Base-by-base conservation (phyloP, 352 stramenopile genomes). In the Pythium periplocum region DNA sequence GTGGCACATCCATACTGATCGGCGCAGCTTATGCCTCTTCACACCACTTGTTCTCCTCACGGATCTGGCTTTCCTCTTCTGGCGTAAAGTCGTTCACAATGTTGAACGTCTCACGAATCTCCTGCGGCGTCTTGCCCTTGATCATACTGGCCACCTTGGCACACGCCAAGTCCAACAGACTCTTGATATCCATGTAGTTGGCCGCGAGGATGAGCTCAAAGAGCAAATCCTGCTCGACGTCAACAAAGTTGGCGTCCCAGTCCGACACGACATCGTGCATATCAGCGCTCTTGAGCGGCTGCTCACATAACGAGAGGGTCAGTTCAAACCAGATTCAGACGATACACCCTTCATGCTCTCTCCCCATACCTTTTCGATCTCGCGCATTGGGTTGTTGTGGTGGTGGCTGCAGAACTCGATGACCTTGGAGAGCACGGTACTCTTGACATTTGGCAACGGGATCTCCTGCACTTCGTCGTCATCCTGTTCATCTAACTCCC, bases 181-280 rank as follows among this genome's bases (percentile, higher is more conserved):
- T 91, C 78, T 99, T 99, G 72, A 99, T 99, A 71, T 99, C 97
- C 95, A 99, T 98, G 84, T 99, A 99, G 71, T 99, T 99, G 33
- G 98, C 97, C 2, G 97, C 97, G 44, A 99, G 73, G 60, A 99
- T 99, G n/a, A 99, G 80, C 79, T 99, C 97, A 72, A 99, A 99
- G 17, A 99, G 76, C 17, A 98, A 85, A 45, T 98, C 96, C 82
- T 99, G 97, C 66, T 99, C 96, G 53, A 99, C 86, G 63, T 99
- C 85, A 51, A 99, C 96, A 78, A 99, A 99, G 68, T 98, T 97
- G 26, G 96, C 96, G 74, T 99, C 98, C 97, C 97, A 99, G 68
- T 98, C 95, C 68, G 97, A 96, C 33, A 99, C 97, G n/a, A 99
- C 94, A 58, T 99, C 96, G 57, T 94, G 79, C 96, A 99, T 99